Conservation (phyloP, 2,329 filamentous ascomycete species). For the Stagonosporopsis chrysanthemi region DNA sequence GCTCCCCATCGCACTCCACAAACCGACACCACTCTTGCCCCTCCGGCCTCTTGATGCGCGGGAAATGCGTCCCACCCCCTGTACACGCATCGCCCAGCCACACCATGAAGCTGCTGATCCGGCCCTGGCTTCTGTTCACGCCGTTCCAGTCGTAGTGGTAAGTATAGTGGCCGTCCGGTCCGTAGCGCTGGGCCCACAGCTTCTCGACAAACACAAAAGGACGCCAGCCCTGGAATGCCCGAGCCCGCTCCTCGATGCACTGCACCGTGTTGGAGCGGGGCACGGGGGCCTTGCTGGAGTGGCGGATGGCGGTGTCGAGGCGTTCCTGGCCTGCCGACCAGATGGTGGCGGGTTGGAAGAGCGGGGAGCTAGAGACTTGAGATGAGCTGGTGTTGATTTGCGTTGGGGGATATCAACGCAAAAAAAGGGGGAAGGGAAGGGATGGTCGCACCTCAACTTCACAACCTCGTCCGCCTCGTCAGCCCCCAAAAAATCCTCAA, state of each 20-base stretch:
- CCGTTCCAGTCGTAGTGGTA: constrained; percentile 64
- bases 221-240: constrained; percentile 67
- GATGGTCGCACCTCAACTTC: constrained; percentile 56
- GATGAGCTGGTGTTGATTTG: too few relatives aligned
- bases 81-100: constrained; percentile 61
- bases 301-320: constrained; percentile 58
- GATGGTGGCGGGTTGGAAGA: constrained; percentile 63
- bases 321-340: constrained; percentile 58
- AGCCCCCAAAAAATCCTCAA: constrained; percentile 62
- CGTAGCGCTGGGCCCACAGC: constrained; percentile 68
- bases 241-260: constrained; percentile 66
- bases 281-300: constrained; percentile 59
- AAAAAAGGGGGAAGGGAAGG: too few relatives aligned
- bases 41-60: constrained; percentile 56
- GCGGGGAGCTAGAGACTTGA: constrained; percentile 35
- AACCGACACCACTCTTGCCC: constrained; percentile 64
- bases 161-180: constrained; percentile 63
- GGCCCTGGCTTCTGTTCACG: constrained; percentile 46
- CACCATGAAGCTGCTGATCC: constrained; percentile 68
- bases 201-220: constrained; percentile 65
- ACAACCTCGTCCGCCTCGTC: constrained; percentile 61
- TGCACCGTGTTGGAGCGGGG: constrained; percentile 57
- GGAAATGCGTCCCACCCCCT: constrained; percentile 69
- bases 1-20: constrained; percentile 58
- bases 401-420: too few relatives aligned